Conservation (phyloP, 441 rosid genomes). For the Corymbia calophylla region DNA sequence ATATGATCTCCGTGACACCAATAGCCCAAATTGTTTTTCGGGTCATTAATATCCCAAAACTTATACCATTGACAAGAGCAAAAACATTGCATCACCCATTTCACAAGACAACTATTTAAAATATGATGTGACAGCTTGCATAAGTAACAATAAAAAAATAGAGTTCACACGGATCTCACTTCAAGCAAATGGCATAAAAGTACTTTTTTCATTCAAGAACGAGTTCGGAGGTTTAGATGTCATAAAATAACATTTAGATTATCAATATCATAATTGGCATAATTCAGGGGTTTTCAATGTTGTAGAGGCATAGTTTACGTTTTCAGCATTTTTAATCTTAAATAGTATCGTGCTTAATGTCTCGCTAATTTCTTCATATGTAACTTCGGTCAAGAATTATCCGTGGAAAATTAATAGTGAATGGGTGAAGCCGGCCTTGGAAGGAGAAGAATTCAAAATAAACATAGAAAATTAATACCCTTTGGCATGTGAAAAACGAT, state of each 20-base stretch:
- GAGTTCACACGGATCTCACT: neutral
- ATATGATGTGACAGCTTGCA: neutral
- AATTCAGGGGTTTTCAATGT: neutral
- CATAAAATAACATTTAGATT: neutral
- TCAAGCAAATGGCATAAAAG: neutral
- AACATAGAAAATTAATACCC: neutral
- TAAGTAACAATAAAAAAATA: too few species aligned
- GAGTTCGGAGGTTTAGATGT: neutral
- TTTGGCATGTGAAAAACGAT: neutral
- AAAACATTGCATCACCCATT: neutral
- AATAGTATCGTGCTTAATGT: neutral
- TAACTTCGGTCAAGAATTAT: neutral
- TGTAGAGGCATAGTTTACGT: neutral
- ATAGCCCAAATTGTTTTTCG: neutral
- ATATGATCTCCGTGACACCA: accelerated
- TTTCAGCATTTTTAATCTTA: too few species aligned
- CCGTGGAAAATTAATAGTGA: neutral
- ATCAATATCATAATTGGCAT: accelerated
- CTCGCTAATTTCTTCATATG: neutral
- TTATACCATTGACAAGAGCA: accelerated
- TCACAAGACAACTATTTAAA: accelerated
- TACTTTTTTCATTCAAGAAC: accelerated
- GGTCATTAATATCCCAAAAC: neutral
- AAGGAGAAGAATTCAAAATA: neutral
- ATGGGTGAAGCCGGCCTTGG: neutral